These are phyloP conservation scores for Leishmania aethiopica DNA, from an alignment of 208 protist genomes.

Conservation along the genomic window DNA sequence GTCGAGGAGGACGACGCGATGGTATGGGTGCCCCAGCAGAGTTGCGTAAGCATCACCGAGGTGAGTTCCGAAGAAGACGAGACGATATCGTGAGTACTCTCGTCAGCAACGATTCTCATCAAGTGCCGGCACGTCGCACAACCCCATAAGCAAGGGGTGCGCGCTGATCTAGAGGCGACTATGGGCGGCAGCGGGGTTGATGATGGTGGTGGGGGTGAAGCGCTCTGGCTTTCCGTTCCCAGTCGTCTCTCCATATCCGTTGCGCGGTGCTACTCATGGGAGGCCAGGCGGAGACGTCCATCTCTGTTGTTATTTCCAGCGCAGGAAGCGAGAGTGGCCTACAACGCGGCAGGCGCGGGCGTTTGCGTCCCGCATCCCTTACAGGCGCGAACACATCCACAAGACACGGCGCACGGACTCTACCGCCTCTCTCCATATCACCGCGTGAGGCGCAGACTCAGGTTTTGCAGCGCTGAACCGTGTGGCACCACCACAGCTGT, in stretches of 20 bases:
- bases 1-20: background rate
- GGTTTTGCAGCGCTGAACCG: background rate
- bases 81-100: background rate
- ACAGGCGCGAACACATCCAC: background rate
- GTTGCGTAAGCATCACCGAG: constrained; percentile 11
- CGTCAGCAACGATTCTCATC: background rate
- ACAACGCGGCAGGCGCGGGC: background rate
- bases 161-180: background rate
- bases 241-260: background rate
- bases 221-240: background rate
- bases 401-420: background rate
- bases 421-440: background rate
- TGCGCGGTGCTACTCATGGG: background rate
- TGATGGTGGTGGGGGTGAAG: background rate
- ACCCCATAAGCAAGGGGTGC: background rate
- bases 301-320: background rate
- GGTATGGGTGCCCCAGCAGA: background rate
- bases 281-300: background rate
- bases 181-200: background rate
- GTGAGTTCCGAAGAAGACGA: constrained; percentile 14
- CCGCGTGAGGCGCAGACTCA: background rate
- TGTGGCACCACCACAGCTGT: background rate
- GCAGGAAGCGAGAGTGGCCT: background rate
- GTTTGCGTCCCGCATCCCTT: background rate
- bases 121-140: background rate